Evolutionary conservation across 768 basidiomycete genomes (phyloP).

Genomic region (Trametes cingulata): DNA sequence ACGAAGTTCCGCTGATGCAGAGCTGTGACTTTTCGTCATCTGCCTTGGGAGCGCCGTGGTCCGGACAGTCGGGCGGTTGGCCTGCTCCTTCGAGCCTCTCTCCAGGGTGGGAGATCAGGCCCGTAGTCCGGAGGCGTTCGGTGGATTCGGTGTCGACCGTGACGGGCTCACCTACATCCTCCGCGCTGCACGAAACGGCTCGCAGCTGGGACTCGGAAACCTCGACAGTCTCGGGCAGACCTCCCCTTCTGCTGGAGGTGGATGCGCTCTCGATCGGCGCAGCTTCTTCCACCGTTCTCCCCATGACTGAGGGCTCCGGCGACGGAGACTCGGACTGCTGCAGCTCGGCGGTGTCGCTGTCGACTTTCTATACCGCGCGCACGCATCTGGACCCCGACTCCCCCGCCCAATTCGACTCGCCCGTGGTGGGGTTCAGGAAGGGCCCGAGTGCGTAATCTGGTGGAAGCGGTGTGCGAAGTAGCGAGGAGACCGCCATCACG

Average conservation of each 20-base stretch:
- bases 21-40: neutral
- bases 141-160: constrained; percentile 13
- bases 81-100: neutral
- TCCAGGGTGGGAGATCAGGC: neutral
- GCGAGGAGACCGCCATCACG: neutral
- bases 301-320: neutral
- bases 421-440: neutral
- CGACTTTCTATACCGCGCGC: constrained; percentile 20
- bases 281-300: neutral
- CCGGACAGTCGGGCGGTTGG: neutral
- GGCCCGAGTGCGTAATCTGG: neutral
- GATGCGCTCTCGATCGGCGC: constrained; percentile 1
- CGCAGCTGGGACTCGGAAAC: neutral
- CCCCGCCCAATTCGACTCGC: neutral
- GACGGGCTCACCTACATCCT: constrained; percentile 15
- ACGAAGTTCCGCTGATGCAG: neutral
- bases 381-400: constrained; percentile 6
- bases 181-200: constrained; percentile 6
- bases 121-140: constrained; percentile 1
- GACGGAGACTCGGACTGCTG: constrained; percentile 4
- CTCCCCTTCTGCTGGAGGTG: neutral
- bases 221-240: neutral
- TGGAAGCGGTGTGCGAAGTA: too few species aligned
- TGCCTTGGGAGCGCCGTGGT: constrained; percentile 11
- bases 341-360: constrained; percentile 4